phyloP scores from a whole-genome alignment of 768 basidiomycete genomes.

The Suillus subaureus region DNA sequence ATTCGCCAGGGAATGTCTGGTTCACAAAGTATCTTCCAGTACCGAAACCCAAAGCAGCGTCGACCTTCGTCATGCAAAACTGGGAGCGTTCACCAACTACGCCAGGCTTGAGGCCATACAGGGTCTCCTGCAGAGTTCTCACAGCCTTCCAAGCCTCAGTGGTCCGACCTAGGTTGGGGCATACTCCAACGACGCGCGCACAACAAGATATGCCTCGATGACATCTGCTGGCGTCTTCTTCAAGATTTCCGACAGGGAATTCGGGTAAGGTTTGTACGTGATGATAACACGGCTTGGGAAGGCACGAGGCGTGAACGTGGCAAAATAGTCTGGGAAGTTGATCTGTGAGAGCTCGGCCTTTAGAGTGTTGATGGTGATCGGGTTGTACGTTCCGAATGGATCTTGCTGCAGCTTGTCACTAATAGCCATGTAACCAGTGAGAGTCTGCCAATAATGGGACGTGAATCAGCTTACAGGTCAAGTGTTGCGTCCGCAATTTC shows the following conservation, averaged over 20 bases:
- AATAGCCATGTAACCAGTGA: not conserved
- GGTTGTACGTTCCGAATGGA: conserved; percentile 90
- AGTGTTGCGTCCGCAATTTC: conserved; percentile 77
- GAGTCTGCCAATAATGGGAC: not conserved
- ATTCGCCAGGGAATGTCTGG: conserved; percentile 76
- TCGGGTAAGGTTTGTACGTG: conserved; percentile 78
- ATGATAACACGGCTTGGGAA: conserved; percentile 80
- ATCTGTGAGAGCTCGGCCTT: conserved; percentile 72
- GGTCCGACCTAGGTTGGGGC: conserved; percentile 72
- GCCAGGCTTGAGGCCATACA: conserved; percentile 87
- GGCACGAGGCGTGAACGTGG: conserved; percentile 76
- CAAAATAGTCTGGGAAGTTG: conserved; percentile 83
- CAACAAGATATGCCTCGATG: conserved; percentile 85
- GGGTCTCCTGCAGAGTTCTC: conserved; percentile 65
- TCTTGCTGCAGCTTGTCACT: conserved; percentile 76
- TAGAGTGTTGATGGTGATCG: conserved; percentile 68
- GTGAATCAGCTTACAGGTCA: conserved; percentile 58
- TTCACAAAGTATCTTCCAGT: conserved; percentile 89
- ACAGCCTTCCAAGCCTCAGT: conserved; percentile 82
- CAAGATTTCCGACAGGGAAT: conserved; percentile 68
- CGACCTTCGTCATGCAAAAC: conserved; percentile 76
- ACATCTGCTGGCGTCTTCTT: conserved; percentile 66
- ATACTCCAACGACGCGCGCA: conserved; percentile 69
- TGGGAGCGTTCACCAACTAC: conserved; percentile 82
- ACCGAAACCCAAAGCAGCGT: conserved; percentile 82